These are phyloP conservation scores for Capsicum chinense DNA, from an alignment of 257 asterid genomes.

Conservation along the genomic window DNA sequence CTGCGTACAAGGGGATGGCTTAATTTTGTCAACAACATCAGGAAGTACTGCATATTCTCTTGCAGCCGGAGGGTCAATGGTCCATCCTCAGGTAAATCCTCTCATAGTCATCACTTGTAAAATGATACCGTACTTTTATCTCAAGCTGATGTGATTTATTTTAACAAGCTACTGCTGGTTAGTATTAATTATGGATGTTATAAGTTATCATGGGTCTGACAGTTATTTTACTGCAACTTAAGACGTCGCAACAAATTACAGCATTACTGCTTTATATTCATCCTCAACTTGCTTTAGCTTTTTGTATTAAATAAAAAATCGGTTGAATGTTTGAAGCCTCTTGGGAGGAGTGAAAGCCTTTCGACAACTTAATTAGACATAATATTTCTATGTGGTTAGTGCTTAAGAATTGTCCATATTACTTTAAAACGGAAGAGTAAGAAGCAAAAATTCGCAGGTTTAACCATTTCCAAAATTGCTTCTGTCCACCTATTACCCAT, in stretches of 20 bases:
- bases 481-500: background rate
- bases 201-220: background rate
- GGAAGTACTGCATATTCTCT: constrained; percentile 99
- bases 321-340: background rate
- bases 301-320: background rate
- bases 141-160: background rate
- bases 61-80: constrained; percentile 99
- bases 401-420: background rate
- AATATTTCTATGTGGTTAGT: background rate
- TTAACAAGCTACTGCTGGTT: background rate
- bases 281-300: background rate
- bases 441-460: background rate
- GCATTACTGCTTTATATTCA: background rate
- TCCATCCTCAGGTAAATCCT: constrained; percentile 88
- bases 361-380: background rate
- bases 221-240: background rate
- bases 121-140: background rate
- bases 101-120: background rate
- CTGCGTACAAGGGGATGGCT: constrained; percentile 96
- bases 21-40: constrained; percentile 90
- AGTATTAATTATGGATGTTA: background rate
- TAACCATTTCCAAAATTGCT: background rate
- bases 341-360: background rate
- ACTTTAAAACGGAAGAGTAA: background rate
- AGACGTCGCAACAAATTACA: background rate